Conservation (phyloP, 495 filamentous ascomycete species). For the Trichoderma orchidacearum region DNA sequence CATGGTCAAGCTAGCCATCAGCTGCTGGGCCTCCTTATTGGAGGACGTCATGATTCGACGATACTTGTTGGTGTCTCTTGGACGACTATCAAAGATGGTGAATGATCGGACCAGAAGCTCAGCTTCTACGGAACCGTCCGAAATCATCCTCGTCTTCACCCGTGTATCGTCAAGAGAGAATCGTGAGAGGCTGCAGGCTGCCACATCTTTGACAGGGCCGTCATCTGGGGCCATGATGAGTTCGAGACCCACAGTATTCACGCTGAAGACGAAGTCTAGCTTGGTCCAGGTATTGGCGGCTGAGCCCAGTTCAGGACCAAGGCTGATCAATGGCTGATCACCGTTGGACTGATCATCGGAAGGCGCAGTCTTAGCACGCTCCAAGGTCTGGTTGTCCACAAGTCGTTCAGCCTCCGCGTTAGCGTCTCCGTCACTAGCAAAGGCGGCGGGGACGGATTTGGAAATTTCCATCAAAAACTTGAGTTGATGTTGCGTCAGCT, state of each 20-base stretch:
- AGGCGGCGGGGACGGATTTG: conserved; percentile 72
- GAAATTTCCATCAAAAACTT: conserved; percentile 78
- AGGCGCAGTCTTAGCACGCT: conserved; percentile 32
- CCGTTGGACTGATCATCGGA: conserved; percentile 23
- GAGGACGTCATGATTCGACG: conserved; percentile 95
- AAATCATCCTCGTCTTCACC: conserved; percentile 89
- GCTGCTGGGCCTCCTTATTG: conserved; percentile 87
- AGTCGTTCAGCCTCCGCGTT: conserved; percentile 40
- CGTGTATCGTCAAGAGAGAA: conserved; percentile 88
- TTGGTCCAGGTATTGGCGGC: conserved; percentile 72
- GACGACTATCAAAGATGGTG: conserved; percentile 82
- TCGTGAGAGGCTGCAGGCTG: conserved; percentile 73
- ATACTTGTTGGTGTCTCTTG: conserved; percentile 82
- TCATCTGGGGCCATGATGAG: conserved; percentile 64
- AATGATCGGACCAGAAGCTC: conserved; percentile 91
- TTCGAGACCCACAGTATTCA: conserved; percentile 76
- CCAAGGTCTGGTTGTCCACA: conserved; percentile 29
- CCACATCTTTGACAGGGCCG: conserved; percentile 61
- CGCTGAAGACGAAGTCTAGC: conserved; percentile 84
- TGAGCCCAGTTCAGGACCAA: conserved; percentile 51
- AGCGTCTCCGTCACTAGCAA: conserved; percentile 59
- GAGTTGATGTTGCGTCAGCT: conserved; percentile 79
- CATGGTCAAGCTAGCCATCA: conserved; percentile 94
- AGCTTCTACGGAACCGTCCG: conserved; percentile 81
- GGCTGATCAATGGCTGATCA: conserved; percentile 32